Conservation (phyloP, 2,329 filamentous ascomycete genomes). For the Diaporthe citri region DNA sequence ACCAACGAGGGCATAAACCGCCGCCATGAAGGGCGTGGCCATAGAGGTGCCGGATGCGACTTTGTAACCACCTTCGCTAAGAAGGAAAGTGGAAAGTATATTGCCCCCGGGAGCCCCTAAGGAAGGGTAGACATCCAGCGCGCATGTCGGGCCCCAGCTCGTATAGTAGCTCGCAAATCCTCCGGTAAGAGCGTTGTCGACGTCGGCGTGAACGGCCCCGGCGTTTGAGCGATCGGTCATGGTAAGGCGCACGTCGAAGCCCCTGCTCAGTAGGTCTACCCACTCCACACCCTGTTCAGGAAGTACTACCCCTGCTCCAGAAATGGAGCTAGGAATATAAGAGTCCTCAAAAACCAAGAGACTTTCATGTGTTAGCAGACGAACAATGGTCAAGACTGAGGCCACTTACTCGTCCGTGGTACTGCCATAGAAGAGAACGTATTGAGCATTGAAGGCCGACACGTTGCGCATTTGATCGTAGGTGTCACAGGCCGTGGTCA, state of each 20-base stretch:
- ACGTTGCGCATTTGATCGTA: constrained; percentile 53
- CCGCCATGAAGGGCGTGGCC: constrained; percentile 63
- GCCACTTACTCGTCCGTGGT: constrained; percentile 26
- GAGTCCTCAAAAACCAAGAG: not conserved
- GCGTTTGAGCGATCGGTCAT: constrained; percentile 38
- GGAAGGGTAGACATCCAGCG: constrained; percentile 68
- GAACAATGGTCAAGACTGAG: not conserved
- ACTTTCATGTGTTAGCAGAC: constrained; percentile 1
- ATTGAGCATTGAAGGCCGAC: constrained; percentile 54
- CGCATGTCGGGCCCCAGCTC: constrained; percentile 71
- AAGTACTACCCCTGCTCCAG: constrained; percentile 40
- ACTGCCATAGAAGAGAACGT: constrained; percentile 39
- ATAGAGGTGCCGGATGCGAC: constrained; percentile 71
- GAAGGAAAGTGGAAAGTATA: constrained; percentile 70
- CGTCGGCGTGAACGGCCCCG: constrained; percentile 22
- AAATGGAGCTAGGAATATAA: constrained; percentile 28
- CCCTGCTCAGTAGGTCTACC: constrained; percentile 43
- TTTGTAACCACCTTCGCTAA: constrained; percentile 60
- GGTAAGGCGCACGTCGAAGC: constrained; percentile 43
- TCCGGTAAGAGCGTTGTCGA: constrained; percentile 56
- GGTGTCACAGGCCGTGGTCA: constrained; percentile 46
- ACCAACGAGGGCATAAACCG: constrained; percentile 35
- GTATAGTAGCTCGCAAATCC: constrained; percentile 65
- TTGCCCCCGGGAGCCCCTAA: constrained; percentile 67
- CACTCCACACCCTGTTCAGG: constrained; percentile 44